Evolutionary conservation across 345 rosid species (phyloP).

Genomic region (Odontarrhena argentea): DNA sequence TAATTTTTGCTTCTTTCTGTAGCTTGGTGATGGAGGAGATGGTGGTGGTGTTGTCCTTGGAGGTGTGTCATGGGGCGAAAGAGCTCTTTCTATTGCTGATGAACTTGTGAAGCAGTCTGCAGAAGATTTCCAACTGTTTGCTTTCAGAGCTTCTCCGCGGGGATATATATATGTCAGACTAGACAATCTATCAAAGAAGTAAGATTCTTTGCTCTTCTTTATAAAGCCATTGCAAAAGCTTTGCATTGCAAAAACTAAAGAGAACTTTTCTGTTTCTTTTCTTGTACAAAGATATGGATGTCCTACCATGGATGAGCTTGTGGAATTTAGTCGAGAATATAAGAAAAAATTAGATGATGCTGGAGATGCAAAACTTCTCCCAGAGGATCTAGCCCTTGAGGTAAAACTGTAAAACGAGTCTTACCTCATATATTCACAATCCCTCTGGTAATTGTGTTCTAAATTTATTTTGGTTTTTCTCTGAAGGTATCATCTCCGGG

Average conservation of each 20-base stretch:
- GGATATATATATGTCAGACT: constrained; percentile 80
- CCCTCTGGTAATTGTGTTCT: not conserved
- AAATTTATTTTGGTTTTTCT: constrained; percentile 20
- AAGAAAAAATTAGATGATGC: constrained; percentile 79
- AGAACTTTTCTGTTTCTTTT: not conserved
- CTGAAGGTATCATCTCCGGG: constrained; percentile 88
- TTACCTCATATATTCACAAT: not conserved
- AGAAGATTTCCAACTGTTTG: constrained; percentile 60
- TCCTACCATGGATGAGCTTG: constrained; percentile 82
- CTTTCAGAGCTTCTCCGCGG: constrained; percentile 77
- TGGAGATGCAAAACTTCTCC: constrained; percentile 62
- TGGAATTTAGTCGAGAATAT: constrained; percentile 64
- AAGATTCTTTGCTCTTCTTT: constrained; percentile 33
- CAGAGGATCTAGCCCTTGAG: constrained; percentile 85
- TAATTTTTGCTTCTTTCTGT: constrained; percentile 7
- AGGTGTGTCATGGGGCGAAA: constrained; percentile 76
- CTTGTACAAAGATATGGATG: constrained; percentile 68
- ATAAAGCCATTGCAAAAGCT: not conserved
- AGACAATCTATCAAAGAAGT: constrained; percentile 76
- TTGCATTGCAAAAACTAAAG: not conserved
- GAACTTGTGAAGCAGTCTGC: constrained; percentile 54
- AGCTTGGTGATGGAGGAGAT: constrained; percentile 88
- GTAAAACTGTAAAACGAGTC: constrained; percentile 38
- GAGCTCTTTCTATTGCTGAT: constrained; percentile 60
- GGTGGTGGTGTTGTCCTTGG: constrained; percentile 85